phyloP scores from a whole-genome alignment of 805 yeast genomes.

The Schwanniomyces occidentalis region DNA sequence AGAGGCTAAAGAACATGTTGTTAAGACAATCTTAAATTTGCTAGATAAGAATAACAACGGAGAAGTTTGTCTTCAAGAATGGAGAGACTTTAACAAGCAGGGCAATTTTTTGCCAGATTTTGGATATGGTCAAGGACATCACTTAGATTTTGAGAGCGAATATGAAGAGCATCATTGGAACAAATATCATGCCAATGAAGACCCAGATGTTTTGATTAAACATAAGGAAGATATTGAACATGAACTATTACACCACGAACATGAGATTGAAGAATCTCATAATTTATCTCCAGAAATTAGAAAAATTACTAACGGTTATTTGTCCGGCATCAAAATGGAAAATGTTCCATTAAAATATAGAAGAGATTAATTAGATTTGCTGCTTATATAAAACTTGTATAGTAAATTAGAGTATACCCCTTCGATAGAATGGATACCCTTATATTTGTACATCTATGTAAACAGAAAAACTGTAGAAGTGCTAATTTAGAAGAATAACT shows the following conservation, averaged over 20 bases:
- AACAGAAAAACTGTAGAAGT: neutral
- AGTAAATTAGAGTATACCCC: no score
- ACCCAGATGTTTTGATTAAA: constrained; percentile 77
- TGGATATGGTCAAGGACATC: constrained; percentile 93
- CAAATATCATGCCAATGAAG: constrained; percentile 69
- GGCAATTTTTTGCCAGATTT: constrained; percentile 87
- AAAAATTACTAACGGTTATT: constrained; percentile 26
- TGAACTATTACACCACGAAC: constrained; percentile 81
- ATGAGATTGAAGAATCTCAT: constrained; percentile 68
- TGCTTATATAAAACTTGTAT: no score
- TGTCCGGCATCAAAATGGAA: constrained; percentile 28
- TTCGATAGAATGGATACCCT: no score
- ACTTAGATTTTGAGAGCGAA: constrained; percentile 88
- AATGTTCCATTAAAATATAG: constrained; percentile 34
- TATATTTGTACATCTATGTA: no score
- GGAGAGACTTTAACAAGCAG: constrained; percentile 54
- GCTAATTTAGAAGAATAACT: neutral
- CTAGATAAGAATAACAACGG: constrained; percentile 71
- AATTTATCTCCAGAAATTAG: constrained; percentile 27
- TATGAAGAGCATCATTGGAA: constrained; percentile 96
- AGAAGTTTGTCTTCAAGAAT: constrained; percentile 64
- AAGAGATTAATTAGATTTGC: neutral
- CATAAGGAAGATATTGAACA: constrained; percentile 91
- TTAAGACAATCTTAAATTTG: constrained; percentile 52
- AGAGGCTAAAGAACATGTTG: constrained; percentile 55